Conservation (phyloP, 1,284 basidiomycete genomes). For the Heliocybe sulcata region DNA sequence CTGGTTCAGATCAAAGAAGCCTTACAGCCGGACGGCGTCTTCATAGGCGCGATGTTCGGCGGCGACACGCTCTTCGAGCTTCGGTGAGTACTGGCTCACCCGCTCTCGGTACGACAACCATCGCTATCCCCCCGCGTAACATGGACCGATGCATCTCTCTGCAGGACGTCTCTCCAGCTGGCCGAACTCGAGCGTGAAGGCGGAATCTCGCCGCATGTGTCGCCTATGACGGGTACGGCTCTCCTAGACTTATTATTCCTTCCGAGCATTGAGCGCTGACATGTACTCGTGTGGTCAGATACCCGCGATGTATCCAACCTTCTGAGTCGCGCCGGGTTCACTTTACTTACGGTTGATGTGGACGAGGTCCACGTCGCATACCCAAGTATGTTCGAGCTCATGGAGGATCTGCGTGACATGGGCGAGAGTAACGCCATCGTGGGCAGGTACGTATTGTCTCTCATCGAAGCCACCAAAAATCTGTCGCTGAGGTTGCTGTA, state of each 20-base stretch:
- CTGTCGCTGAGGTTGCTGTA: constrained; percentile 18
- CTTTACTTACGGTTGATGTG: constrained; percentile 89
- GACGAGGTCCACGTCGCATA: constrained; percentile 92
- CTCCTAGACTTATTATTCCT: no score
- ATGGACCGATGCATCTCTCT: background rate
- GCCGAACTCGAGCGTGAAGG: constrained; percentile 94
- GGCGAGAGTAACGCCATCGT: constrained; percentile 93
- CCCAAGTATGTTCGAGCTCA: constrained; percentile 94
- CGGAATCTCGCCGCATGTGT: constrained; percentile 91
- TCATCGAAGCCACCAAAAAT: background rate
- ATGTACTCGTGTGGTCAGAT: constrained; percentile 36
- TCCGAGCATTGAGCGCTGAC: background rate
- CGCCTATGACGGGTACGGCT: constrained; percentile 89
- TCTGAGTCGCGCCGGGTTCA: constrained; percentile 89
- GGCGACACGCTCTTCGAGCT: constrained; percentile 97
- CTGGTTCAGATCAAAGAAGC: constrained; percentile 87
- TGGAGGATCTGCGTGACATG: constrained; percentile 93
- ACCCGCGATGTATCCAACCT: constrained; percentile 89
- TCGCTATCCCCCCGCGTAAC: background rate
- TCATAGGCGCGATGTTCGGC: constrained; percentile 91
- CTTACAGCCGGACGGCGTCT: constrained; percentile 89
- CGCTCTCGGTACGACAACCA: background rate
- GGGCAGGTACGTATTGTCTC: constrained; percentile 43
- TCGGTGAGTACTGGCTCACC: constrained; percentile 34
- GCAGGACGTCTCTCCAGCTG: constrained; percentile 79